Percentiles rank a stretch among this genome's conserved stretches.
These are phyloP conservation scores for Lichtheimia ramosa DNA, from an alignment of 371 early-diverging fungal genomes.

Conservation along the genomic window DNA sequence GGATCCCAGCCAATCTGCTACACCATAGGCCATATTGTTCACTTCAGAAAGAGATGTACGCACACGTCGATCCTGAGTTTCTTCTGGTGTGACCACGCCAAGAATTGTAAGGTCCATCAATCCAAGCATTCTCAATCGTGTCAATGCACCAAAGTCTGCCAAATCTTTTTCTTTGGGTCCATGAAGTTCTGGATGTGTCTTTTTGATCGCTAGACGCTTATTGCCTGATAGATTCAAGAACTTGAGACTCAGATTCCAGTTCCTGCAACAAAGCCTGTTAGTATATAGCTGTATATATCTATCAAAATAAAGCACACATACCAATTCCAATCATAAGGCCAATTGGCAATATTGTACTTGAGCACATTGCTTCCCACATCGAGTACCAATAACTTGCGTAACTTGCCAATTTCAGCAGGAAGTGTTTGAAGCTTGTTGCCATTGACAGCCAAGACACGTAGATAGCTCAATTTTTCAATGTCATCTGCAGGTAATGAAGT, in stretches of 20 bases:
- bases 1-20: constrained; percentile 81
- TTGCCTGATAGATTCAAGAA: constrained; percentile 93
- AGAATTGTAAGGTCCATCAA: constrained; percentile 88
- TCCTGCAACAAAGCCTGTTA: constrained; percentile 39
- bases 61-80: constrained; percentile 78
- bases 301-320: constrained; percentile 22
- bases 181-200: constrained; percentile 49
- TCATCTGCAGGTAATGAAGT: constrained; percentile 86
- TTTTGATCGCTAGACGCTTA: constrained; percentile 84
- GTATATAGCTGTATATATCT: neutral
- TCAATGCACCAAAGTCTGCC: constrained; percentile 78
- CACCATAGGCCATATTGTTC: constrained; percentile 82
- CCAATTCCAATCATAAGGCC: constrained; percentile 98
- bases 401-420: constrained; percentile 90
- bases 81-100: constrained; percentile 80
- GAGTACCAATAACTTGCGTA: constrained; percentile 70
- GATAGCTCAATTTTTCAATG: constrained; percentile 67
- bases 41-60: constrained; percentile 84
- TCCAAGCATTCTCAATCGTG: constrained; percentile 77
- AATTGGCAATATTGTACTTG: constrained; percentile 92
- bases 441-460: constrained; percentile 81
- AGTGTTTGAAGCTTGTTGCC: constrained; percentile 89
- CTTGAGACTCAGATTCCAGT: constrained; percentile 88
- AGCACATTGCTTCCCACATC: constrained; percentile 89
- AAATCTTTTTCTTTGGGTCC: constrained; percentile 58